Evolutionary conservation across 371 early-diverging fungal genomes (phyloP).

Genomic region (Dinochytrium kinnereticum): DNA sequence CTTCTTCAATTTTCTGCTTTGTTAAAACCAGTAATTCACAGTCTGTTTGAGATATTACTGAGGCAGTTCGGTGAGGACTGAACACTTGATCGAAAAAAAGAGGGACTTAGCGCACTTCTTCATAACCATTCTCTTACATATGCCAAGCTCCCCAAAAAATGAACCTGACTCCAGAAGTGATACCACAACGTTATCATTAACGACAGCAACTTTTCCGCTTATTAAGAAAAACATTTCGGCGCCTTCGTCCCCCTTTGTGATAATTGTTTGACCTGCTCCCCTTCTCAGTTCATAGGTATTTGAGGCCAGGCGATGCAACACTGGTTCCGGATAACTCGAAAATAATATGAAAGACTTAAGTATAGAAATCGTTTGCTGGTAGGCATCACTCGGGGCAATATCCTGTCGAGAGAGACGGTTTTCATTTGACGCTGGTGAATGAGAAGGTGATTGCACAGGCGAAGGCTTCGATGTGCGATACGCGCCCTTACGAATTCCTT

Average conservation of each 20-base stretch:
- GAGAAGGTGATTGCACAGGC: too few species aligned
- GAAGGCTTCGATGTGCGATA: too few species aligned
- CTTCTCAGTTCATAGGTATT: slow-evolving; percentile 11
- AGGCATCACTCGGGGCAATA: too few species aligned
- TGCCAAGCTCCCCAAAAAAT: slow-evolving; percentile 45
- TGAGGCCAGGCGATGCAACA: not conserved
- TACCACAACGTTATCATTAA: not conserved
- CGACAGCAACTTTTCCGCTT: not conserved
- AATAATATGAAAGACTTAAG: slow-evolving; percentile 1
- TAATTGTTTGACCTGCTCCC: not conserved
- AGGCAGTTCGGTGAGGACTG: slow-evolving; percentile 35
- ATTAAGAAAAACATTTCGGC: slow-evolving; percentile 15
- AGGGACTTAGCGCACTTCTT: too few species aligned
- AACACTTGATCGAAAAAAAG: too few species aligned
- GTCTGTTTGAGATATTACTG: slow-evolving; percentile 36
- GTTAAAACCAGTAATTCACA: slow-evolving; percentile 41
- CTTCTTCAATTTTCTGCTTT: slow-evolving; percentile 37
- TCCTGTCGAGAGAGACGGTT: too few species aligned
- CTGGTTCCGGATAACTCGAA: not conserved
- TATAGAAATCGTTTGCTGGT: not conserved
- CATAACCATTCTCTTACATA: too few species aligned
- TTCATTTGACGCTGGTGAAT: too few species aligned
- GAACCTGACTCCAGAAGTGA: slow-evolving; percentile 5
- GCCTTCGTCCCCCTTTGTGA: slow-evolving; percentile 6
- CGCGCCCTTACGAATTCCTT: too few species aligned